Conservation (phyloP, 2,329 filamentous ascomycete genomes). For the Penicillium sp. region DNA sequence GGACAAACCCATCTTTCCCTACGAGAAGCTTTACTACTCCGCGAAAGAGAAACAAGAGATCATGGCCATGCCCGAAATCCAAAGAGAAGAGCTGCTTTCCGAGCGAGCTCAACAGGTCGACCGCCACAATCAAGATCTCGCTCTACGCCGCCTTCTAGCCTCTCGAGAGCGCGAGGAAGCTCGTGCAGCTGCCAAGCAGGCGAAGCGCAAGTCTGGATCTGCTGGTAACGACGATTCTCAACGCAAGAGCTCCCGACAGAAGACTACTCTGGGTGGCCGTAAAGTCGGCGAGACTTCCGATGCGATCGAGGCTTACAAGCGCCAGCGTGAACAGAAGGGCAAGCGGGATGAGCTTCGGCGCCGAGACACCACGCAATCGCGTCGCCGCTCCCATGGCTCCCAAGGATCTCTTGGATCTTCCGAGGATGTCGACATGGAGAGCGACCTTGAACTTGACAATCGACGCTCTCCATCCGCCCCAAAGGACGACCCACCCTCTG, state of each 20-base stretch:
- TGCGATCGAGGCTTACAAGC: slow-evolving; percentile 66
- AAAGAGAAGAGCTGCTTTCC: slow-evolving; percentile 83
- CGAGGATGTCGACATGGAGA: slow-evolving; percentile 62
- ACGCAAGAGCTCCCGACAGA: slow-evolving; percentile 67
- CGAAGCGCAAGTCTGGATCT: slow-evolving; percentile 68
- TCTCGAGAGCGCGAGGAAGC: slow-evolving; percentile 58
- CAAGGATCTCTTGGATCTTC: slow-evolving; percentile 58
- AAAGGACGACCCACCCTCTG: slow-evolving; percentile 63
- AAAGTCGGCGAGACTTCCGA: slow-evolving; percentile 63
- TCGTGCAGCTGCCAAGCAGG: slow-evolving; percentile 43
- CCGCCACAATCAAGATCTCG: slow-evolving; percentile 71
- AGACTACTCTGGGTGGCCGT: slow-evolving; percentile 60
- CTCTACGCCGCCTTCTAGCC: slow-evolving; percentile 71
- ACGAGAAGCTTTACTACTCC: slow-evolving; percentile 79
- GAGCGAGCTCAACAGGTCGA: slow-evolving; percentile 80
- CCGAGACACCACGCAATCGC: slow-evolving; percentile 38
- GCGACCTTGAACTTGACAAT: slow-evolving; percentile 72
- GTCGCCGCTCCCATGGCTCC: slow-evolving; percentile 58
- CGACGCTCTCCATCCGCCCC: slow-evolving; percentile 47
- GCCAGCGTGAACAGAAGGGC: slow-evolving; percentile 54
- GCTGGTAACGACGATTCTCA: slow-evolving; percentile 73
- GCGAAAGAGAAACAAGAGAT: slow-evolving; percentile 70
- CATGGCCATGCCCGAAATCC: slow-evolving; percentile 79
- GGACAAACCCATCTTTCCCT: slow-evolving; percentile 60
- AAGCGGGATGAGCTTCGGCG: slow-evolving; percentile 44